Conservation (phyloP, 192 early-diverging fungal genomes). For the Coemansia reversa region DNA sequence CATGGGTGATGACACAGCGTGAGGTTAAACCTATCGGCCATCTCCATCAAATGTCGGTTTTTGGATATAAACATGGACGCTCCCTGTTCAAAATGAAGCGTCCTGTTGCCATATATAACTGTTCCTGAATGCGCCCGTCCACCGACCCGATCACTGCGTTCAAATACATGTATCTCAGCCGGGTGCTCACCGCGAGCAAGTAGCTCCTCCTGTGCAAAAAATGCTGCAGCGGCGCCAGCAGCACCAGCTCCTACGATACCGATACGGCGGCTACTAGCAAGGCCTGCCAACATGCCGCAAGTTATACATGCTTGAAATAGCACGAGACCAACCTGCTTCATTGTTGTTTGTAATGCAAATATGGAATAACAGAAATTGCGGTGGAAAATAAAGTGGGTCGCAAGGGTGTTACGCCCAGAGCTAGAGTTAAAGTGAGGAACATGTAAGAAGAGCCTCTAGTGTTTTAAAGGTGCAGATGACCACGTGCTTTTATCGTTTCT, state of each 20-base stretch:
- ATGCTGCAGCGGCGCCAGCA: conserved; percentile 19
- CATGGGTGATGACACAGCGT: conserved; percentile 36
- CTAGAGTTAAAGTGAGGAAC: too few species aligned
- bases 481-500: not conserved
- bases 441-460: too few species aligned
- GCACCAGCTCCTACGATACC: conserved; percentile 21
- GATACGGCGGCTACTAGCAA: conserved; percentile 6
- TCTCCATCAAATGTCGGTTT: conserved; percentile 24
- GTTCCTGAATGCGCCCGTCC: conserved; percentile 23
- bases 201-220: conserved; percentile 17
- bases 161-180: conserved; percentile 31
- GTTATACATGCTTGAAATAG: not conserved
- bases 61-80: conserved; percentile 39
- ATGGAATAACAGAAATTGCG: not conserved
- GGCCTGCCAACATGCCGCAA: not conserved
- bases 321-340: conserved; percentile 1
- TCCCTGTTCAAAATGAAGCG: conserved; percentile 27
- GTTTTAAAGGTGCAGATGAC: not conserved
- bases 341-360: not conserved
- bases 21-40: conserved; percentile 25
- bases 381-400: too few species aligned
- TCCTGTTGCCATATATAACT: conserved; percentile 15
- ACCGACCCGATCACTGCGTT: conserved; percentile 13
- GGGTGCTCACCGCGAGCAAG: conserved; percentile 1
- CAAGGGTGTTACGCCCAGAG: too few species aligned